These are phyloP conservation scores for Saussurea involucrata DNA, from an alignment of 129 eudicot genomes.

Conservation along the genomic window DNA sequence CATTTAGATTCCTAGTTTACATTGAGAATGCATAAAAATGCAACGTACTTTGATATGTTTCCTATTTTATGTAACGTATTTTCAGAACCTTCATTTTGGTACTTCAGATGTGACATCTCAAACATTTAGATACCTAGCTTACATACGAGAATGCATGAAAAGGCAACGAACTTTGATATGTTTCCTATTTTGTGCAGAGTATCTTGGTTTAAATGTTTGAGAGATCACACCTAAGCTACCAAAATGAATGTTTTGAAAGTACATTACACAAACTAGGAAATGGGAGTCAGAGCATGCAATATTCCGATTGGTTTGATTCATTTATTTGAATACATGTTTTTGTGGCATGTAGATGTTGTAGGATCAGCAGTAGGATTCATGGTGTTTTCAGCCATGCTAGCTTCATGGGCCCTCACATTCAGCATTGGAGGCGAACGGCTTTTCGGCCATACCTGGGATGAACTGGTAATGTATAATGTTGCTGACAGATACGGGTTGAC, in stretches of 20 bases:
- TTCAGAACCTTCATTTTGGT: too few species aligned
- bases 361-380: constrained; percentile 81
- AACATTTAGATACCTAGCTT: not conserved
- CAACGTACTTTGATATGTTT: not conserved
- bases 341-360: constrained; percentile 54
- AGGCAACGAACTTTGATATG: not conserved
- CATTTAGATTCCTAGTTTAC: too few species aligned
- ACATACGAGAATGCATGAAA: not conserved
- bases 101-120: too few species aligned
- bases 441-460: constrained; percentile 87
- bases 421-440: constrained; percentile 83
- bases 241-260: not conserved
- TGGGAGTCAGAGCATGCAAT: not conserved
- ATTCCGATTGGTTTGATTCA: not conserved
- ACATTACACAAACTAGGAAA: not conserved
- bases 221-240: not conserved
- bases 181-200: too few species aligned
- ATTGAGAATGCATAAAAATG: too few species aligned
- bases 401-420: constrained; percentile 84
- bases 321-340: not conserved
- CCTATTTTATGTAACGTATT: not conserved
- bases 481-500: constrained; percentile 86
- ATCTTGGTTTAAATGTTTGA: not conserved
- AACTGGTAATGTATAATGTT: constrained; percentile 89
- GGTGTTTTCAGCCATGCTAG: constrained; percentile 50